Evolutionary conservation across 257 asterid genomes (phyloP), one percentile per base, ranked within the genome.

Genomic region (Datura wrightii): DNA sequence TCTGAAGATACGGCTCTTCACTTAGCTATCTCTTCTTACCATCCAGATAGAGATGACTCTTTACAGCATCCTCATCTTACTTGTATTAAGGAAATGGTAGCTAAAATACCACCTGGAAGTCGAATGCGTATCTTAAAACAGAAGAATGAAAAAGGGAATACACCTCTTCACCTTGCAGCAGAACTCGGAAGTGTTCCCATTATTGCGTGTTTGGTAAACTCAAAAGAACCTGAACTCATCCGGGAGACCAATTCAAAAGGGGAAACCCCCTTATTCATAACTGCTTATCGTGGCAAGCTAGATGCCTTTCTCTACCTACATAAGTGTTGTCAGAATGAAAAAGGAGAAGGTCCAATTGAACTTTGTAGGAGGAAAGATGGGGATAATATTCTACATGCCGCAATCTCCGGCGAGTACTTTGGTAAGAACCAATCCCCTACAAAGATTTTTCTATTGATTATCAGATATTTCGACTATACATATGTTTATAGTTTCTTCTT

Each of bases 131-230:
- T 79, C 15, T 60, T 92, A 24, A 0, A 4, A 2, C 69, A 60
- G 72, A 24, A 41, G 50, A 89, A 88, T 34, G 82, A 36, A 16
- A 87, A 63, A 31, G 93, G 93, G 39, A 83, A 90, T 86, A 91
- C 94, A 2, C 89, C 93, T 60, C 92, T 91, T 60, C 93, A 91
- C 69, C 85, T 90, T 0, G 92, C 94, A 8, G 93, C 94, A 16
- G 86, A 88, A 10, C 88, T 84, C 9, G 92, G 94, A 2, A 85
- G 87, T 65, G 83, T 42, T 8, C 15, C 18, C 0, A 83, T 88
- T 3, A 88, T 91, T 69, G 1, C 39, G 0, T 53, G 76, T 66
- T 84, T 91, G 5, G 91, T 83, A 76, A 52, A 14, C 5, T 5
- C 36, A 0, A 50, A 5, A 72, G 6, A 52, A 48, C 41, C 3